These are phyloP conservation scores for Coemansia sp. DNA, from an alignment of 371 early-diverging fungal genomes.

Conservation along the genomic window DNA sequence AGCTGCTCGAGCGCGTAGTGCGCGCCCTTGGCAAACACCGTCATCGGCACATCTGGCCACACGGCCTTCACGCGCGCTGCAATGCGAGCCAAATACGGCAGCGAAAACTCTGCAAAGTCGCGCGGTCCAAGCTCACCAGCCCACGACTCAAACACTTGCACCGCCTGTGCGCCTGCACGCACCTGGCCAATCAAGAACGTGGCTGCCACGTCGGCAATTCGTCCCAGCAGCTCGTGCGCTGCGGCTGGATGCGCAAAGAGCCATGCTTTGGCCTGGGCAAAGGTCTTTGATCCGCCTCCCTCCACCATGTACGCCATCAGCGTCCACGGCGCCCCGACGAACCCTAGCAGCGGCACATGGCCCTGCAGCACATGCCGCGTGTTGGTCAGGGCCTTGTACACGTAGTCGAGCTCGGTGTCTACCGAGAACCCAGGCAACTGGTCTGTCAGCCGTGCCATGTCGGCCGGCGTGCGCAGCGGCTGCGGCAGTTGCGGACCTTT, in stretches of 20 bases:
- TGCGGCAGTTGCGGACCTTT: constrained; percentile 91
- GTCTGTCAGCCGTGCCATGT: constrained; percentile 64
- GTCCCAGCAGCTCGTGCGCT: constrained; percentile 73
- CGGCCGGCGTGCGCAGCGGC: constrained; percentile 72
- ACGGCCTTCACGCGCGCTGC: constrained; percentile 67
- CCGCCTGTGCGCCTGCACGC: constrained; percentile 96
- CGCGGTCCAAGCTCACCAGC: constrained; percentile 87
- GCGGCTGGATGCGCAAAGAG: constrained; percentile 80
- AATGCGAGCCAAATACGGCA: constrained; percentile 87
- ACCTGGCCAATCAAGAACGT: constrained; percentile 90
- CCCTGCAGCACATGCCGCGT: constrained; percentile 84
- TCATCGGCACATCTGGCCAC: constrained; percentile 73
- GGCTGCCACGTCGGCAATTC: constrained; percentile 80
- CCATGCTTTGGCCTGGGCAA: constrained; percentile 88
- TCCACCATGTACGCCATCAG: constrained; percentile 98
- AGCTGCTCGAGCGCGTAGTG: constrained; percentile 80
- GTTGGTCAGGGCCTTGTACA: constrained; percentile 93
- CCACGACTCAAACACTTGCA: constrained; percentile 97
- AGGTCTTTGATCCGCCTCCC: constrained; percentile 93
- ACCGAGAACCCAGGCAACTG: constrained; percentile 54
- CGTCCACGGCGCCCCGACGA: constrained; percentile 97
- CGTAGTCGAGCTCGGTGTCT: constrained; percentile 83
- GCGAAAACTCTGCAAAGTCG: constrained; percentile 78
- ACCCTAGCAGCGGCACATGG: constrained; percentile 91
- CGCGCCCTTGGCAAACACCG: constrained; percentile 90